Evolutionary conservation across 2,329 filamentous ascomycete species (phyloP).

Genomic region (Periconia sp.): DNA sequence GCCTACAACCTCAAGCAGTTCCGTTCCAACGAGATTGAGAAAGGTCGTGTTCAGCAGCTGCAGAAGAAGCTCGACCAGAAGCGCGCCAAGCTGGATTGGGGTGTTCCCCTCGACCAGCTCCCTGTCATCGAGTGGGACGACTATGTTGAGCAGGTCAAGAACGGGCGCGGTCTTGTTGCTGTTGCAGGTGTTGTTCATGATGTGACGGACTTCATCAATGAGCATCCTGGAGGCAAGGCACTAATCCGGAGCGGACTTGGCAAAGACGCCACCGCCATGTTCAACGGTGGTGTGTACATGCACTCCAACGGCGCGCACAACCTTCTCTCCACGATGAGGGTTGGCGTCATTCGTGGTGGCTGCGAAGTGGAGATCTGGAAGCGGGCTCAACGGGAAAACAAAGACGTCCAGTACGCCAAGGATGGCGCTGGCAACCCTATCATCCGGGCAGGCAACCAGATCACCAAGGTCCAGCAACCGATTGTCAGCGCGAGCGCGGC

Average conservation of each 20-base stretch:
- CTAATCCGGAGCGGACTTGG: slow-evolving; percentile 50
- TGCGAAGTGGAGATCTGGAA: slow-evolving; percentile 54
- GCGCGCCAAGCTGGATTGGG: slow-evolving; percentile 51
- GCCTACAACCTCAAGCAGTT: slow-evolving; percentile 53
- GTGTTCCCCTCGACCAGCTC: slow-evolving; percentile 50
- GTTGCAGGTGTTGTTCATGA: slow-evolving; percentile 52
- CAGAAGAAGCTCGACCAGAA: slow-evolving; percentile 55
- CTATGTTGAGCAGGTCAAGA: slow-evolving; percentile 50
- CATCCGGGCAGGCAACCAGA: slow-evolving; percentile 82
- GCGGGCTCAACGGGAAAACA: slow-evolving; percentile 56
- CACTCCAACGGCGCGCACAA: slow-evolving; percentile 53
- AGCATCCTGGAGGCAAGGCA: slow-evolving; percentile 52
- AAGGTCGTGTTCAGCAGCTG: slow-evolving; percentile 51
- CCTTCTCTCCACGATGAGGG: slow-evolving; percentile 50
- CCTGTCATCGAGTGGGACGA: slow-evolving; percentile 54
- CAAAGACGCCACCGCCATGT: slow-evolving; percentile 53
- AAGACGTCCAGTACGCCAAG: slow-evolving; percentile 79
- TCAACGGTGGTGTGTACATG: slow-evolving; percentile 52
- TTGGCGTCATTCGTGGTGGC: slow-evolving; percentile 51
- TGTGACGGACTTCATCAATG: slow-evolving; percentile 50
- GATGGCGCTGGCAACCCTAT: slow-evolving; percentile 83
- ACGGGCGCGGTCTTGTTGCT: slow-evolving; percentile 49
- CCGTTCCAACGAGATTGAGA: slow-evolving; percentile 53
- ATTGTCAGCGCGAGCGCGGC: slow-evolving; percentile 84
- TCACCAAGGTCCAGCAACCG: slow-evolving; percentile 82